Conservation (phyloP, 345 rosid genomes). For the Mercurialis annua region DNA sequence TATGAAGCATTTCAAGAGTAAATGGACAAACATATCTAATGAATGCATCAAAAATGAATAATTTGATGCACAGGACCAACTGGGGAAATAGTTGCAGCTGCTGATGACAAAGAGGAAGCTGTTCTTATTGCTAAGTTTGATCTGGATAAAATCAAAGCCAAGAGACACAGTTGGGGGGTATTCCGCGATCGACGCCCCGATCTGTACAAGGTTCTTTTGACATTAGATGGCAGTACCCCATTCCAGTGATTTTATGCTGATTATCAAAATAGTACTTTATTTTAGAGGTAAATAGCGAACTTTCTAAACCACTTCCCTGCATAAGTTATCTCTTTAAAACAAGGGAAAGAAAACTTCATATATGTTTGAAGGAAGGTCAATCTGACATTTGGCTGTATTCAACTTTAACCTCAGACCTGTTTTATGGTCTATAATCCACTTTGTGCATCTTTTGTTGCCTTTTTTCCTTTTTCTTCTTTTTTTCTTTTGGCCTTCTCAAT, state of each 20-base stretch:
- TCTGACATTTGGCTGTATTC: neutral
- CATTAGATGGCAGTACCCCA: conserved; percentile 66
- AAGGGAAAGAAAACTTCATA: neutral
- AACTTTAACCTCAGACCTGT: neutral
- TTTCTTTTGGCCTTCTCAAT: conserved; percentile 1
- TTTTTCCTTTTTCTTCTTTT: neutral
- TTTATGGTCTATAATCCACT: conserved; percentile 5
- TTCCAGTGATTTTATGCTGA: conserved; percentile 17
- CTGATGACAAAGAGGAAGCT: conserved; percentile 71
- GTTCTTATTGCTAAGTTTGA: conserved; percentile 78
- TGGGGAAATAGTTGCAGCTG: conserved; percentile 70
- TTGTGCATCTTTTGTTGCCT: neutral
- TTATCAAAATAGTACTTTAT: neutral
- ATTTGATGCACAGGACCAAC: conserved; percentile 58
- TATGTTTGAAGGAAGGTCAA: neutral
- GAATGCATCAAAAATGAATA: neutral
- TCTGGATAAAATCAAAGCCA: conserved; percentile 63
- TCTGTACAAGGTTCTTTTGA: conserved; percentile 81
- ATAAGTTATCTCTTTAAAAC: neutral
- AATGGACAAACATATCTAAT: neutral
- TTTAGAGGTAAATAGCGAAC: conserved; percentile 17
- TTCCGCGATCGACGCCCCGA: conserved; percentile 91
- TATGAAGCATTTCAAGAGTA: neutral
- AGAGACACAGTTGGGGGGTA: conserved; percentile 86
- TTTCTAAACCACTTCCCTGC: neutral